These are phyloP conservation scores for Phaseolus lunatus DNA, from an alignment of 306 rosid genomes.

Conservation along the genomic window DNA sequence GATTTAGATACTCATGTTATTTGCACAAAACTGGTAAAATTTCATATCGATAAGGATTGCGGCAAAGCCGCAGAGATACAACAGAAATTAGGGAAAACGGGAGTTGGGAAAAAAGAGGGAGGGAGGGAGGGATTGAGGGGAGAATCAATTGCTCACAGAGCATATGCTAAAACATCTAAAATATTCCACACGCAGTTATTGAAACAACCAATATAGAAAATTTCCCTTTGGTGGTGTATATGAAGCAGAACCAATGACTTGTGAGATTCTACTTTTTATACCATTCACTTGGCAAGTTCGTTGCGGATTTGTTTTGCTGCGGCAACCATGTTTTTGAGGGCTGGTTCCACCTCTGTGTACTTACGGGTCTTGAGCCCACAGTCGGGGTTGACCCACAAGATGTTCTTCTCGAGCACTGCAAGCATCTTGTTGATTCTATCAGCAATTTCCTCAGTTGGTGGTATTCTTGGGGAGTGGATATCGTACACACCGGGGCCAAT, in stretches of 20 bases:
- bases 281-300: constrained; percentile 74
- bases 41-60: constrained; percentile 44
- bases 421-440: constrained; percentile 95
- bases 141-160: constrained; percentile 51
- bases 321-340: constrained; percentile 78
- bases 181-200: constrained; percentile 63
- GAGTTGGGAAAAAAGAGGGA: background rate
- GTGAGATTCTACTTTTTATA: constrained; percentile 27
- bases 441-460: constrained; percentile 90
- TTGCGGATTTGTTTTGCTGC: constrained; percentile 88
- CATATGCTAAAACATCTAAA: constrained; percentile 45
- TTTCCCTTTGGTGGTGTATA: background rate
- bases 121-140: background rate
- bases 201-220: constrained; percentile 49
- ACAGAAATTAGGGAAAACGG: constrained; percentile 45
- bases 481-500: constrained; percentile 96
- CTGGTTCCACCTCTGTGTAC: constrained; percentile 86
- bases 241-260: constrained; percentile 36
- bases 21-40: constrained; percentile 49
- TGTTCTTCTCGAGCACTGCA: constrained; percentile 92
- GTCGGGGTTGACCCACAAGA: constrained; percentile 96
- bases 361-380: constrained; percentile 97
- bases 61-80: constrained; percentile 60
- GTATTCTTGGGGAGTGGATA: constrained; percentile 94
- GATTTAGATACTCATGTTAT: constrained; percentile 21